A percentile compares a stretch with the other conserved stretches of the same genome.
These are phyloP conservation scores for Phyllachora maydis DNA, from an alignment of 2,329 filamentous ascomycete genomes.

Conservation along the genomic window DNA sequence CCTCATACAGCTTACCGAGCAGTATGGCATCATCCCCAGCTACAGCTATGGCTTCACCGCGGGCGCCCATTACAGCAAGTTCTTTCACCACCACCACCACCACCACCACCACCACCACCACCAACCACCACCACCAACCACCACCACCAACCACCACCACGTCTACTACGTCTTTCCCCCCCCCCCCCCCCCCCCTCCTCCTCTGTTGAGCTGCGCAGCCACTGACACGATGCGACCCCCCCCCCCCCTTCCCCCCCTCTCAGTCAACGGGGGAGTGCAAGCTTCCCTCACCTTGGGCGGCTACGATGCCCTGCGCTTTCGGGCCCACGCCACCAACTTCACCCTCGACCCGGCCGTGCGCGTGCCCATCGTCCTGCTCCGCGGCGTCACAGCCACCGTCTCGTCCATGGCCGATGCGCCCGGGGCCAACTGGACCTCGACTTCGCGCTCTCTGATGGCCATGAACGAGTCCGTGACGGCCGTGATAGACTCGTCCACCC, in stretches of 20 bases:
- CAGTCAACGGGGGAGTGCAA: too few species aligned
- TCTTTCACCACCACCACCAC: too few species aligned
- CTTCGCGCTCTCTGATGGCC: conserved; percentile 15
- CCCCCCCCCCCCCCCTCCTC: too few species aligned
- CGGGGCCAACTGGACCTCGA: conserved; percentile 18
- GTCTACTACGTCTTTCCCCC: too few species aligned
- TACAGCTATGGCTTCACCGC: conserved; percentile 59
- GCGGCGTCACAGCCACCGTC: conserved; percentile 27
- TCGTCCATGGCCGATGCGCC: conserved; percentile 10
- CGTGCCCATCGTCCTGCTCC: conserved; percentile 35
- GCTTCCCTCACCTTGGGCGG: conserved; percentile 52
- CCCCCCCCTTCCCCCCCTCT: too few species aligned
- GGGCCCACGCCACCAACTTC: conserved; percentile 39
- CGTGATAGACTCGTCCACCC: conserved; percentile 41
- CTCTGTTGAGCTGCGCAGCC: too few species aligned
- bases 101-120: too few species aligned
- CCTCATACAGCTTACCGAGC: conserved; percentile 34
- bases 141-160: too few species aligned
- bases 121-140: too few species aligned
- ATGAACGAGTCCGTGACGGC: conserved; percentile 27
- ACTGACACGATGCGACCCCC: too few species aligned
- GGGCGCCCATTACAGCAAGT: conserved; percentile 54
- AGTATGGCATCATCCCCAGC: conserved; percentile 41
- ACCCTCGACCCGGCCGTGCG: conserved; percentile 29
- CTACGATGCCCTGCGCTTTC: conserved; percentile 42